Base-by-base conservation (phyloP, 148 eudicot species). In the Talinum fruticosum region DNA sequence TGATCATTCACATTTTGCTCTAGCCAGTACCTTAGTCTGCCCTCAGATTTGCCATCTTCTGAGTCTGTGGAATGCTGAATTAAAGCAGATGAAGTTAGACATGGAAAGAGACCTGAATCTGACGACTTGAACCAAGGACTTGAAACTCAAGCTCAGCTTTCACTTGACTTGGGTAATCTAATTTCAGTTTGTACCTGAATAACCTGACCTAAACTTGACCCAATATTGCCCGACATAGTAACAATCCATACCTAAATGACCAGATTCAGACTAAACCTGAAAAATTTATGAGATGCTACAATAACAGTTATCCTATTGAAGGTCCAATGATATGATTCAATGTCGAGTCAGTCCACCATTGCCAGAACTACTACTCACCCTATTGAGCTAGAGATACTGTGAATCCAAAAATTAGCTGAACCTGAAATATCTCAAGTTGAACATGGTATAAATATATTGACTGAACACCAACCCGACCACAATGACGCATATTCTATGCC, bases 51-150 rank as follows among this genome's bases (percentile, higher is more conserved):
- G 77, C 82, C 76, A 24, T 87, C 86, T 79, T 88, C 93, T 33
- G 90, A 79, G 57, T 89, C 96, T 29, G 91, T 80, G 6, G 96
- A 88, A 68, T 85, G 82, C 97, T 93, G 92, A 44, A 68, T 4
- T 61, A 13, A 32, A 35, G 54, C 28, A 62, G 1, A 15, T 3
- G 14, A 62, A 62, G 28, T 62, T 1, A 62, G 30, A 62, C 2
- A 51, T 51, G 23, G 4, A 51, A 51, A 51, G 12, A 51, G 0
- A 51, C 57, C 6, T 14, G 19, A 51, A 51, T 14, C 23, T 6
- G 18, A 51, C 18, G 5, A 51, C 57, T 51, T 51, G 23, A 19
- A 15, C 53, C 21, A 16, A 19, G 5, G 57, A 51, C 57, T 1
- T 4, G 5, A 51, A 51, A 51, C 57, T 51, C 19, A 19, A n/a